phyloP scores from a whole-genome alignment of 2,329 filamentous ascomycete species.

The Alternaria sp. region DNA sequence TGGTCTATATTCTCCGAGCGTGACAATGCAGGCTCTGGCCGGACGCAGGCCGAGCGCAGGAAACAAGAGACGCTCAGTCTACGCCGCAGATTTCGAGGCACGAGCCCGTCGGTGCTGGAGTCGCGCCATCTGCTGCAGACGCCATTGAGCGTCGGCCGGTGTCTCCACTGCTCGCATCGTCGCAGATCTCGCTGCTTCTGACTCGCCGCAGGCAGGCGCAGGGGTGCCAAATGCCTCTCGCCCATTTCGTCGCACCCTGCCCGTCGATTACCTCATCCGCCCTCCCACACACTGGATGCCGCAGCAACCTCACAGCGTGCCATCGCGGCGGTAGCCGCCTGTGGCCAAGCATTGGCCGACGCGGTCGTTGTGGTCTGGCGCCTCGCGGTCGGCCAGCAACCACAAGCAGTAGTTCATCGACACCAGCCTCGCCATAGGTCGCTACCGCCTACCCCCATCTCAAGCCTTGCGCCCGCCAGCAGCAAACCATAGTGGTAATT shows the following conservation, averaged over 20 bases:
- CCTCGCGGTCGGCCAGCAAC: conserved; percentile 11
- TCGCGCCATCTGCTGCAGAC: conserved; percentile 38
- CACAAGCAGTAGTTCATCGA: conserved; percentile 11
- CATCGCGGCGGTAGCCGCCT: conserved; percentile 27
- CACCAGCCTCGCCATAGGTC: conserved; percentile 20
- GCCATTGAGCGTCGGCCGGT: conserved; percentile 30
- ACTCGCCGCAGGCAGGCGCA: conserved; percentile 40
- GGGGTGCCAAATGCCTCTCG: conserved; percentile 34
- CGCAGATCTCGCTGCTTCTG: conserved; percentile 43
- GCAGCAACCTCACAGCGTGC: conserved; percentile 41
- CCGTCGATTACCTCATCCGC: conserved; percentile 33
- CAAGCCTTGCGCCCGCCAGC: conserved; percentile 12
- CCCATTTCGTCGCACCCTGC: conserved; percentile 26
- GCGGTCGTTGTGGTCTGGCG: conserved; percentile 27
- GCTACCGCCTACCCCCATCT: conserved; percentile 12
- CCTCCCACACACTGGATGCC: conserved; percentile 30
- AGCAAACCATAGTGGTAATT: conserved; percentile 12
- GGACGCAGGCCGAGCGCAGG: conserved; percentile 24
- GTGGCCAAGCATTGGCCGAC: conserved; percentile 27
- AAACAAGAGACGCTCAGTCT: conserved; percentile 36
- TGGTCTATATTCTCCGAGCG: conserved; percentile 48
- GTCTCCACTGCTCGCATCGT: conserved; percentile 35
- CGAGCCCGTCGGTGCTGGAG: conserved; percentile 40
- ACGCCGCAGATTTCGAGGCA: conserved; percentile 43
- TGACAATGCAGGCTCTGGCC: conserved; percentile 36